A percentile compares a stretch with the other conserved stretches of the same genome.
Evolutionary conservation across 108 stramenopile species (phyloP).

Genomic region (Cyclotella cryptica): DNA sequence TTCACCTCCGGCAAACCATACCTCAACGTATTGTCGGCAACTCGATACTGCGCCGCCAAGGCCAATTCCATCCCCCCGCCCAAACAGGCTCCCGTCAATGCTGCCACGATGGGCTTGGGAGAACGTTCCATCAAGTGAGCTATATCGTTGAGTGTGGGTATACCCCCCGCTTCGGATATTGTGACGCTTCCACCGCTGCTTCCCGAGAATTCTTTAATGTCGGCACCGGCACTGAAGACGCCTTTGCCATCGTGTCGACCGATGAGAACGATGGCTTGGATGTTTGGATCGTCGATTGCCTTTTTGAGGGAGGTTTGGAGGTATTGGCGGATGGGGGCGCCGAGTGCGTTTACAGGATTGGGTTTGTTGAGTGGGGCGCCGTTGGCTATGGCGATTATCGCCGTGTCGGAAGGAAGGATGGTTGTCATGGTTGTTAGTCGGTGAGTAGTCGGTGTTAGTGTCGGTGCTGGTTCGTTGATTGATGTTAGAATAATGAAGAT

Average conservation of each 20-base stretch:
- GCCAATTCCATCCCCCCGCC: constrained; percentile 98
- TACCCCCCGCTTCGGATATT: constrained; percentile 28
- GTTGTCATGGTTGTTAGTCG: background rate
- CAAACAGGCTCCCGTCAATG: constrained; percentile 87
- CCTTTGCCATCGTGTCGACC: constrained; percentile 71
- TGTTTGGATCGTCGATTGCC: constrained; percentile 42
- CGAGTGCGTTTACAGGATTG: constrained; percentile 82
- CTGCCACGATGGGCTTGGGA: constrained; percentile 95
- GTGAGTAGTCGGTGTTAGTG: too few relatives aligned
- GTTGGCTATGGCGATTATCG: constrained; percentile 51
- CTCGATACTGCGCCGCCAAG: constrained; percentile 93
- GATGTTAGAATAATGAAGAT: too few relatives aligned
- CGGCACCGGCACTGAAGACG: constrained; percentile 97
- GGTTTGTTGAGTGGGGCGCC: constrained; percentile 22
- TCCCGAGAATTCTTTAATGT: constrained; percentile 92
- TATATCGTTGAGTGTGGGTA: constrained; percentile 69
- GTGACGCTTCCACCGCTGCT: constrained; percentile 19
- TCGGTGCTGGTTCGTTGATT: too few relatives aligned
- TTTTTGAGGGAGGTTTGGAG: constrained; percentile 50
- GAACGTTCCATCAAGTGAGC: constrained; percentile 69
- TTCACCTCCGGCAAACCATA: constrained; percentile 95
- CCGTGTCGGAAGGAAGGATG: constrained; percentile 14
- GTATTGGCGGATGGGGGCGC: constrained; percentile 54
- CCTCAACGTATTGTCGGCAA: constrained; percentile 56
- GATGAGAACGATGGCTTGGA: constrained; percentile 86